A percentile compares a stretch with the other conserved stretches of the same genome.
Conservation (phyloP, 108 stramenopile genomes). For the Cafeteria roenbergensis region DNA sequence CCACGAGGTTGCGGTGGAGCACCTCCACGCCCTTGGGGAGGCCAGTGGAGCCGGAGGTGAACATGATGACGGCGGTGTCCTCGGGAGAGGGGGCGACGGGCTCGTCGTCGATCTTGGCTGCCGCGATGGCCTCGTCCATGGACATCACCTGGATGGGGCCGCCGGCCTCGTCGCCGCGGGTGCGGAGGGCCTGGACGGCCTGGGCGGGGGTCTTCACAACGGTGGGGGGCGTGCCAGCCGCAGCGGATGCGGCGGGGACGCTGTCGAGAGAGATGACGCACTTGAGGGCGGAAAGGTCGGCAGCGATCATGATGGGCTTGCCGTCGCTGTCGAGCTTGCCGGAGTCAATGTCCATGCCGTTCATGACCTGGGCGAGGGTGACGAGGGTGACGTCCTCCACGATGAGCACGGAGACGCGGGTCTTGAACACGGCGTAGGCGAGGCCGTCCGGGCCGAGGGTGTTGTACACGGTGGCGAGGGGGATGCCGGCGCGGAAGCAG, state of each 20-base stretch:
- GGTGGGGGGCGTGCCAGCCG: too few species aligned
- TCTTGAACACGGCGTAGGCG: constrained; percentile 63
- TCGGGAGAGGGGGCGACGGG: constrained; percentile 42
- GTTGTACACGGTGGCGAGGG: constrained; percentile 71
- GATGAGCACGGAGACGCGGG: constrained; percentile 58
- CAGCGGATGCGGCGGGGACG: too few species aligned
- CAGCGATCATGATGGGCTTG: neutral
- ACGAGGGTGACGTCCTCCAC: constrained; percentile 51
- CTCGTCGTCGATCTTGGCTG: neutral
- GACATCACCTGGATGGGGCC: neutral
- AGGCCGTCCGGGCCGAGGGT: constrained; percentile 78
- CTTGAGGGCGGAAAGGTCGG: too few species aligned
- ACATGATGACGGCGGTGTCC: constrained; percentile 80
- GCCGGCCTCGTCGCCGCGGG: neutral
- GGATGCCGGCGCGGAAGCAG: constrained; percentile 58
- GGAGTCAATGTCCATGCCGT: too few species aligned
- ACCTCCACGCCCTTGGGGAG: constrained; percentile 94
- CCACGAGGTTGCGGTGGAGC: constrained; percentile 64
- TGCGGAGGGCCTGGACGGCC: constrained; percentile 1
- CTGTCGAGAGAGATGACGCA: too few species aligned
- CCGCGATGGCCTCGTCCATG: constrained; percentile 9
- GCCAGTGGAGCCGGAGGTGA: constrained; percentile 73
- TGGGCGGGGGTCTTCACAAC: neutral
- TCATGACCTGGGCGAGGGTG: constrained; percentile 43
- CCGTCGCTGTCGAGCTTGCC: too few species aligned